Conservation (phyloP, 768 basidiomycete species). For the Galerina marginata region DNA sequence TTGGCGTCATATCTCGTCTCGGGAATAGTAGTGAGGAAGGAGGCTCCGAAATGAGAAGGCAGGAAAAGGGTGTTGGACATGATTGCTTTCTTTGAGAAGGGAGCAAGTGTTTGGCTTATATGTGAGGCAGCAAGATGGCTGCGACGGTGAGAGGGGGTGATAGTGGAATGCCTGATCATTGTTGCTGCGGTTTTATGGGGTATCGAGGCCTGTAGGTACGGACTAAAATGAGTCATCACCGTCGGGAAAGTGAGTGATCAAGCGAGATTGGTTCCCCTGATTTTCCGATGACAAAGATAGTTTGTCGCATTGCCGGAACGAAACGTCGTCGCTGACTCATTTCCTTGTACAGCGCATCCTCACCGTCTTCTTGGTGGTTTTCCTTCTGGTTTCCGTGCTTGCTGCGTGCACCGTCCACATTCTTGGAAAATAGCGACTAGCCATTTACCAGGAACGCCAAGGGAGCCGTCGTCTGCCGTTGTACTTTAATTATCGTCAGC, state of each 20-base stretch:
- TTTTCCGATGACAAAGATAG: not conserved
- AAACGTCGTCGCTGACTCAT: conserved; percentile 4
- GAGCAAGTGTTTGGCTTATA: not conserved
- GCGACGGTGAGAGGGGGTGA: conserved; percentile 3
- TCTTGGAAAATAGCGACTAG: not conserved
- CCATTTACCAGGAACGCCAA: not conserved
- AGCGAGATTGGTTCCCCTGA: conserved; percentile 4
- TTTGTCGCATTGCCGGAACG: conserved; percentile 2
- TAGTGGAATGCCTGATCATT: conserved; percentile 5
- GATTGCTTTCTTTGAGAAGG: not conserved
- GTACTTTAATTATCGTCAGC: not conserved
- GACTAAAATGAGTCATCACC: conserved; percentile 23
- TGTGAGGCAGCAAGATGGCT: conserved; percentile 1
- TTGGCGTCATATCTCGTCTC: conserved; percentile 42
- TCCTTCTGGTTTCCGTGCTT: not conserved
- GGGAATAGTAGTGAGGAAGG: conserved; percentile 32
- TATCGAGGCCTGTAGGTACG: conserved; percentile 16
- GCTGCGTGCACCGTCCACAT: not conserved
- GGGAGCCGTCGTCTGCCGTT: too few relatives aligned
- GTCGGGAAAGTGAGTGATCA: conserved; percentile 10
- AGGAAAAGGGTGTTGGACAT: conserved; percentile 26
- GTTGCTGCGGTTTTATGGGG: conserved; percentile 18
- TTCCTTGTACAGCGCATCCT: not conserved
- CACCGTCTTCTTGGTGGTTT: not conserved
- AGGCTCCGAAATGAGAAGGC: conserved; percentile 30